Evolutionary conservation across 2,329 filamentous ascomycete genomes (phyloP).

Genomic region (Leptographium galeiforme): DNA sequence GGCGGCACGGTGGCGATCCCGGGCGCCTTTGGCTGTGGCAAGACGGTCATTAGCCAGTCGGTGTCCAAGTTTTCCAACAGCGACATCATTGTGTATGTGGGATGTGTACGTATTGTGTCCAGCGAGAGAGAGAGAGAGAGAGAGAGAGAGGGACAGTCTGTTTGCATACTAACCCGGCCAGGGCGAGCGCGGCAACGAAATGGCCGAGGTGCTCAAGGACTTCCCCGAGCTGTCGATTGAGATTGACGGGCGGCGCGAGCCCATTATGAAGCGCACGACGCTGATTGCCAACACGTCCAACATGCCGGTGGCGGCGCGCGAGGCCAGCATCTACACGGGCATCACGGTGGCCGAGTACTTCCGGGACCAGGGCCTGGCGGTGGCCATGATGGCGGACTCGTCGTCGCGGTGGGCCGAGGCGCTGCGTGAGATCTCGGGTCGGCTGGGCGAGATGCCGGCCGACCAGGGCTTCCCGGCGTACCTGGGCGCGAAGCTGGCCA

Average conservation of each 20-base stretch:
- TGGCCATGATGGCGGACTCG: slow-evolving; percentile 99
- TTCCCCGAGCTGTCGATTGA: slow-evolving; percentile 97
- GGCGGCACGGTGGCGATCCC: slow-evolving; percentile 97
- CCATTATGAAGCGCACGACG: slow-evolving; percentile 99
- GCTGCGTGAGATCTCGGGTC: slow-evolving; percentile 95
- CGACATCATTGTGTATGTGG: slow-evolving; percentile 97
- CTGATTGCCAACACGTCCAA: slow-evolving; percentile 99
- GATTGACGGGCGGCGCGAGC: slow-evolving; percentile 85
- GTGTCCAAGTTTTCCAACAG: slow-evolving; percentile 99
- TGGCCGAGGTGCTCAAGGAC: slow-evolving; percentile 99
- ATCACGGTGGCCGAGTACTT: slow-evolving; percentile 96
- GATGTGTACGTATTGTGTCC: slow-evolving; percentile 35
- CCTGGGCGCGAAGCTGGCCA: slow-evolving; percentile 88
- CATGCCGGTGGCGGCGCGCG: slow-evolving; percentile 97
- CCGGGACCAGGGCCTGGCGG: slow-evolving; percentile 89
- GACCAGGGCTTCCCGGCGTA: slow-evolving; percentile 99
- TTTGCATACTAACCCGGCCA: neutral
- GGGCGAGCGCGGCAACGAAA: slow-evolving; percentile 89
- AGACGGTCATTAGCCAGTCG: slow-evolving; percentile 97
- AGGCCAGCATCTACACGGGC: slow-evolving; percentile 96
- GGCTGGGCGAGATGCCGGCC: slow-evolving; percentile 98
- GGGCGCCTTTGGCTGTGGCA: slow-evolving; percentile 95
- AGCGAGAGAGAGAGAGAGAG: no score
- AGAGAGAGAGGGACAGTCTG: no score
- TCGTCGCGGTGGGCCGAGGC: slow-evolving; percentile 97